Conservation (phyloP, 768 basidiomycete genomes). For the Myochromella boudieri region DNA sequence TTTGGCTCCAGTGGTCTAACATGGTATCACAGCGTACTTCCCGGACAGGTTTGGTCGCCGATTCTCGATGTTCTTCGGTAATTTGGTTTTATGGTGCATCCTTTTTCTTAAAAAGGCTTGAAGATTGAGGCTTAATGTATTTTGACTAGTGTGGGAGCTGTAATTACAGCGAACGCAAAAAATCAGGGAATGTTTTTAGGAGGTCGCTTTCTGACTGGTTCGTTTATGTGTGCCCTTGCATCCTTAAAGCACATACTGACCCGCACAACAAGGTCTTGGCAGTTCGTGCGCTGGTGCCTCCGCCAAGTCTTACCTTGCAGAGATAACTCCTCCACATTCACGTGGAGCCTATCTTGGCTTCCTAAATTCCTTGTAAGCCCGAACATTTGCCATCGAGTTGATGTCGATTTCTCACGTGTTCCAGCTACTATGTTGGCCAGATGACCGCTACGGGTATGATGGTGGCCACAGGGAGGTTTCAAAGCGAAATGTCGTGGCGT, state of each 20-base stretch:
- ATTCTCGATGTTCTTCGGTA: slow-evolving; percentile 50
- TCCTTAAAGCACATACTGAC: not conserved
- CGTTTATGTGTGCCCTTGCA: slow-evolving; percentile 1
- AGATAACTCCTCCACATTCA: slow-evolving; percentile 46
- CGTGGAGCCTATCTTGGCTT: slow-evolving; percentile 53
- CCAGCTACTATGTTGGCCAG: slow-evolving; percentile 52
- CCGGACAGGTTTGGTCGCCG: slow-evolving; percentile 51
- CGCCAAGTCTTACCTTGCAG: slow-evolving; percentile 52
- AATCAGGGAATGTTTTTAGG: slow-evolving; percentile 43
- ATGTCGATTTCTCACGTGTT: not conserved
- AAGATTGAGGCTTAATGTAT: slow-evolving; percentile 1
- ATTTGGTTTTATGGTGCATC: slow-evolving; percentile 42
- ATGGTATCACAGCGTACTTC: slow-evolving; percentile 32
- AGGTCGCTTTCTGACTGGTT: slow-evolving; percentile 51
- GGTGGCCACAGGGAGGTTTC: slow-evolving; percentile 45
- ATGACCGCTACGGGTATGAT: slow-evolving; percentile 57
- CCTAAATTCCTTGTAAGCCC: slow-evolving; percentile 48
- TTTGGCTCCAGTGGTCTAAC: too few relatives aligned
- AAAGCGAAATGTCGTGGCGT: slow-evolving; percentile 46
- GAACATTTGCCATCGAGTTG: not conserved
- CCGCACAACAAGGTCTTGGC: slow-evolving; percentile 32
- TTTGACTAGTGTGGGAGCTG: slow-evolving; percentile 41
- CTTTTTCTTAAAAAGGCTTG: not conserved
- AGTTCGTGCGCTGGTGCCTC: slow-evolving; percentile 44
- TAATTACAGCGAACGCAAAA: slow-evolving; percentile 48